Conservation (phyloP, 805 yeast species). For the Candida endomychidarum region DNA sequence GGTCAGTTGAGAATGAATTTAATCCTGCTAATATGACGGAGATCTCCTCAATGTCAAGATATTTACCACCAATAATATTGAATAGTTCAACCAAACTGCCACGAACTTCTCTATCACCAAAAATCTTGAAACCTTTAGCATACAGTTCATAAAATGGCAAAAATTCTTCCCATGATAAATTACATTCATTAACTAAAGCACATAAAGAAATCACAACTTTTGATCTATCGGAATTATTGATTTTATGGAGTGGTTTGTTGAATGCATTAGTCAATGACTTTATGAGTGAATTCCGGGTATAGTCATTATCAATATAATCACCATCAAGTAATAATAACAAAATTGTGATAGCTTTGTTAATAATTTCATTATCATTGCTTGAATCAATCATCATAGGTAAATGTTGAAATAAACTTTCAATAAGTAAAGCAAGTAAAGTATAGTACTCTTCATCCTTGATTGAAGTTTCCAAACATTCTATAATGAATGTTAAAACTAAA, state of each 20-base stretch:
- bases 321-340: slow-evolving; percentile 55
- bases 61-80: slow-evolving; percentile 54
- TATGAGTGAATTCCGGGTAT: slow-evolving; percentile 53
- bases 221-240: slow-evolving; percentile 53
- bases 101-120: slow-evolving; percentile 63
- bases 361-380: slow-evolving; percentile 44
- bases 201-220: slow-evolving; percentile 59
- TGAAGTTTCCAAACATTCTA: slow-evolving; percentile 39
- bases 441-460: slow-evolving; percentile 42
- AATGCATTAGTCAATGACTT: slow-evolving; percentile 59
- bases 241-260: slow-evolving; percentile 53
- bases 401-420: slow-evolving; percentile 53
- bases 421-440: slow-evolving; percentile 53
- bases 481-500: slow-evolving; percentile 54
- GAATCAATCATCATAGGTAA: slow-evolving; percentile 51
- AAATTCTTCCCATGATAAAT: slow-evolving; percentile 53
- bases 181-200: slow-evolving; percentile 51
- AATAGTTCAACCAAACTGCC: slow-evolving; percentile 60
- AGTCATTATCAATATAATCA: slow-evolving; percentile 55
- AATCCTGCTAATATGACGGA: slow-evolving; percentile 59
- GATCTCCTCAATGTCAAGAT: slow-evolving; percentile 42
- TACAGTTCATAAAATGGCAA: slow-evolving; percentile 48
- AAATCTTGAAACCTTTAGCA: slow-evolving; percentile 58
- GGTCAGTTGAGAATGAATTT: slow-evolving; percentile 51
- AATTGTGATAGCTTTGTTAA: slow-evolving; percentile 51